Percentiles rank a stretch among this genome's conserved stretches.
Evolutionary conservation across 83 land plant genomes (phyloP).

Genomic region (Isoetes engelmannii): DNA sequence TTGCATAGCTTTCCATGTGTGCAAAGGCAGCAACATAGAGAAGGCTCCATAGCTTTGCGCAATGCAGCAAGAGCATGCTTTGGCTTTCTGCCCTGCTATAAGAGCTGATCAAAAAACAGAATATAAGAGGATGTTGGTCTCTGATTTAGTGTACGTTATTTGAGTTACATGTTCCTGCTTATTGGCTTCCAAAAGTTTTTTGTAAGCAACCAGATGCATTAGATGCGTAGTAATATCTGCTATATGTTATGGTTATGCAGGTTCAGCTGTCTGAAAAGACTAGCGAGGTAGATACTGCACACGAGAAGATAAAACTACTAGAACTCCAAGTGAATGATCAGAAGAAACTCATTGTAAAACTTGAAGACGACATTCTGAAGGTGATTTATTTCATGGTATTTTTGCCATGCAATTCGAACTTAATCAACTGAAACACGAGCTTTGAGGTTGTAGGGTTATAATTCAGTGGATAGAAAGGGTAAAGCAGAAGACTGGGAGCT

Average conservation of each 20-base stretch:
- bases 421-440: background rate
- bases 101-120: too few species aligned
- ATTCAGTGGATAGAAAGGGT: slow-evolving; percentile 52
- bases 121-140: too few species aligned
- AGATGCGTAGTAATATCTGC: too few species aligned
- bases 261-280: slow-evolving; percentile 81
- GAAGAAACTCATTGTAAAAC: slow-evolving; percentile 69
- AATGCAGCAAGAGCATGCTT: too few species aligned
- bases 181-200: too few species aligned
- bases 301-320: slow-evolving; percentile 52
- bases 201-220: too few species aligned
- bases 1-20: too few species aligned
- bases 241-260: slow-evolving; percentile 20
- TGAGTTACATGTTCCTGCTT: too few species aligned
- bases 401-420: background rate
- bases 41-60: too few species aligned
- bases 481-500: slow-evolving; percentile 84
- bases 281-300: slow-evolving; percentile 47
- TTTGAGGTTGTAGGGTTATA: slow-evolving; percentile 58
- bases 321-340: slow-evolving; percentile 66
- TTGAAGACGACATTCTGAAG: slow-evolving; percentile 94
- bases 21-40: too few species aligned
- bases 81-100: too few species aligned
- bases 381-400: slow-evolving; percentile 25
- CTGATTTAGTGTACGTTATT: too few species aligned